Conservation (phyloP, 2,329 filamentous ascomycete genomes). For the Trichoderma asperellum region DNA sequence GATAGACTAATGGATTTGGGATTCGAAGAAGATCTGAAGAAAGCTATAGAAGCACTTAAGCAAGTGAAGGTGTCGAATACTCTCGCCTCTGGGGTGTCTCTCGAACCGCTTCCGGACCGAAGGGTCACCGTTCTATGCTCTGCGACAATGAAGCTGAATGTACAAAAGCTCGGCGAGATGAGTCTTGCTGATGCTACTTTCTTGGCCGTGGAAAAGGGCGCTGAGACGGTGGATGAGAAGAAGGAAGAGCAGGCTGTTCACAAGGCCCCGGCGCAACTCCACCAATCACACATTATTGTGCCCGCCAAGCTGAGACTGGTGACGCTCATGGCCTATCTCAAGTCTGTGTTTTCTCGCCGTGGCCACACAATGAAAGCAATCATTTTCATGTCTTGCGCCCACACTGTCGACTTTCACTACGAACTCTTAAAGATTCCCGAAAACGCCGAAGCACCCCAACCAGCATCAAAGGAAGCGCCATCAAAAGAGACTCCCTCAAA, state of each 20-base stretch:
- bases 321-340: conserved; percentile 80
- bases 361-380: conserved; percentile 97
- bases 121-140: conserved; percentile 91
- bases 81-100: conserved; percentile 59
- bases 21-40: conserved; percentile 91
- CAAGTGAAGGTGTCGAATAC: conserved; percentile 62
- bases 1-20: conserved; percentile 98
- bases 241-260: conserved; percentile 62
- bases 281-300: conserved; percentile 86
- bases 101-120: conserved; percentile 71
- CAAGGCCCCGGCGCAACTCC: conserved; percentile 84
- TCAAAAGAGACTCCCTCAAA: not conserved
- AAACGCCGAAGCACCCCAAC: conserved; percentile 36
- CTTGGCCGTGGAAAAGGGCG: conserved; percentile 68
- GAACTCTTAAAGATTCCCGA: conserved; percentile 67
- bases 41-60: conserved; percentile 80
- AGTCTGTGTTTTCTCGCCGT: conserved; percentile 83
- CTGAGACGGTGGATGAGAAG: conserved; percentile 51
- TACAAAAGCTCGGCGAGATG: conserved; percentile 91
- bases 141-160: conserved; percentile 97
- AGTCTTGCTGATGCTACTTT: conserved; percentile 91
- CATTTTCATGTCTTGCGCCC: conserved; percentile 94
- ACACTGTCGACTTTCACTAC: conserved; percentile 96
- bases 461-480: conserved; percentile 40
- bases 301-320: conserved; percentile 91